Percentiles rank a stretch among this genome's conserved stretches.
Conservation (phyloP, 306 rosid genomes). For the Benincasa hispida region DNA sequence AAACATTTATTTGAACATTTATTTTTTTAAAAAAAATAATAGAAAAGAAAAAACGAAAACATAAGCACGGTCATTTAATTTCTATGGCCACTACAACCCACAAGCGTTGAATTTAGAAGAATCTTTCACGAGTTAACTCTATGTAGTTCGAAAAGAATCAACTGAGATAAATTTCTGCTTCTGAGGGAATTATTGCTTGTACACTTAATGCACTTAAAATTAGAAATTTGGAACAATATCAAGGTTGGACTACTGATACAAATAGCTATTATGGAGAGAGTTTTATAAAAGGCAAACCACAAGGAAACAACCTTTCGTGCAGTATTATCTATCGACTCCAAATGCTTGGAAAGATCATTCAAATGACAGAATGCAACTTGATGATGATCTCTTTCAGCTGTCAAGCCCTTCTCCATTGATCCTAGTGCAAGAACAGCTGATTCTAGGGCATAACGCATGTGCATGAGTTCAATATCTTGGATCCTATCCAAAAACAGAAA, state of each 20-base stretch:
- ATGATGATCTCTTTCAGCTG: slow-evolving; percentile 35
- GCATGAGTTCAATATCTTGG: slow-evolving; percentile 95
- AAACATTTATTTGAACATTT: slow-evolving; percentile 2
- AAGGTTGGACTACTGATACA: slow-evolving; percentile 7
- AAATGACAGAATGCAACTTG: slow-evolving; percentile 52
- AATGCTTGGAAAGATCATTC: slow-evolving; percentile 71
- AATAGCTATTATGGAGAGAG: slow-evolving; percentile 13
- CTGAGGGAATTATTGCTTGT: neutral
- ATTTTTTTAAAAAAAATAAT: neutral
- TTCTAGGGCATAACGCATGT: slow-evolving; percentile 94
- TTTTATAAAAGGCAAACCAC: slow-evolving; percentile 8
- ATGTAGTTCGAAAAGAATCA: neutral
- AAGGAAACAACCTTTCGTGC: slow-evolving; percentile 69
- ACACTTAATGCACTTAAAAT: neutral
- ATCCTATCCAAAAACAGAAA: slow-evolving; percentile 35
- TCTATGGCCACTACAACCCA: neutral
- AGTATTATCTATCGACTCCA: slow-evolving; percentile 67
- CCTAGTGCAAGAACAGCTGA: slow-evolving; percentile 79
- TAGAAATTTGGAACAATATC: neutral
- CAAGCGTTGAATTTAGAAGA: neutral
- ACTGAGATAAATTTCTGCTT: neutral
- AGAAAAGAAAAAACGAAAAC: neutral
- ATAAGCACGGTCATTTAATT: neutral
- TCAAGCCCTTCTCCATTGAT: slow-evolving; percentile 53
- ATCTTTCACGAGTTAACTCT: neutral